A percentile compares a stretch with the other conserved stretches of the same genome.
Evolutionary conservation across 805 yeast species (phyloP).

Genomic region (Lachancea cidri): DNA sequence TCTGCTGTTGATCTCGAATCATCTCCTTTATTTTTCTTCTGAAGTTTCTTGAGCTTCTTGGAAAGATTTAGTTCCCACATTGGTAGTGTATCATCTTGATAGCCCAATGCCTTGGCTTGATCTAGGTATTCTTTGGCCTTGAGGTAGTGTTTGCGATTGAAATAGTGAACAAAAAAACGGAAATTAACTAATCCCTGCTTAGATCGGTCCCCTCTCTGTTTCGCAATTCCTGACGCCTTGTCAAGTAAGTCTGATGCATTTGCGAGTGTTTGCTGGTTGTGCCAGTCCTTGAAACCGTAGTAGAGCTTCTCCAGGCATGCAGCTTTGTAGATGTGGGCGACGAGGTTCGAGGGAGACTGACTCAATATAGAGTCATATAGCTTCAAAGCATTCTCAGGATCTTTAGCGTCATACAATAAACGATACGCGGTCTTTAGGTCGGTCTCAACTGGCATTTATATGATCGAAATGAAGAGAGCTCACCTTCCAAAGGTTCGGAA

Average conservation of each 20-base stretch:
- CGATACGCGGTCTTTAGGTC: constrained; percentile 41
- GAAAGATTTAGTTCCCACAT: constrained; percentile 37
- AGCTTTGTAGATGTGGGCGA: constrained; percentile 45
- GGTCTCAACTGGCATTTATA: constrained; percentile 24
- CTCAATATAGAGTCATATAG: constrained; percentile 37
- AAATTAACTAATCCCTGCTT: constrained; percentile 46
- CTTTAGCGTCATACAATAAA: constrained; percentile 41
- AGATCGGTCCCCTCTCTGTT: constrained; percentile 40
- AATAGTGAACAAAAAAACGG: constrained; percentile 45
- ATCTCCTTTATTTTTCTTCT: constrained; percentile 3
- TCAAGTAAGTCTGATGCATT: constrained; percentile 34
- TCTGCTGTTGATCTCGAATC: too few species aligned
- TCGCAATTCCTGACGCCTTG: constrained; percentile 43
- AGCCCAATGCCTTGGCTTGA: constrained; percentile 39
- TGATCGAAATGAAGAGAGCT: neutral
- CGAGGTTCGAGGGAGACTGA: constrained; percentile 42
- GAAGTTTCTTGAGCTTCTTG: constrained; percentile 3
- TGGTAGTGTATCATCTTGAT: constrained; percentile 42
- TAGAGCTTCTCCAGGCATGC: constrained; percentile 43
- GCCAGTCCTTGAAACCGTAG: constrained; percentile 37
- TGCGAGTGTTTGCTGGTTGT: constrained; percentile 38
- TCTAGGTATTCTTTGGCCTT: constrained; percentile 40
- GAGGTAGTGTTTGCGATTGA: constrained; percentile 38
- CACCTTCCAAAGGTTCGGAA: neutral
- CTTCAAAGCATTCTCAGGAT: constrained; percentile 42